A percentile compares a stretch with the other conserved stretches of the same genome.
These are phyloP conservation scores for Globisporangium apiculatum DNA, from an alignment of 352 stramenopile species.

Conservation along the genomic window DNA sequence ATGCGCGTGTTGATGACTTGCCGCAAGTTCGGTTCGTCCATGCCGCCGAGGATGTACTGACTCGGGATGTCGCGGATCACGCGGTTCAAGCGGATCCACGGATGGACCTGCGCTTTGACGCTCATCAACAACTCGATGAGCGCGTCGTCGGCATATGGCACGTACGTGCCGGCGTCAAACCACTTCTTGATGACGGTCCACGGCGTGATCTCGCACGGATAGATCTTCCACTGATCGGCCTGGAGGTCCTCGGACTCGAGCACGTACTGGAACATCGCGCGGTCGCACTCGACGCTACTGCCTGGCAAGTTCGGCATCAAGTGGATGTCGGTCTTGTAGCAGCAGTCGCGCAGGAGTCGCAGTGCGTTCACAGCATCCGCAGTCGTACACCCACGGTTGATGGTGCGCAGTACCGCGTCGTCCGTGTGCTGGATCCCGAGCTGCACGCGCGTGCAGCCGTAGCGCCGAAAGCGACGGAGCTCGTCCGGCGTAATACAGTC, in stretches of 20 bases:
- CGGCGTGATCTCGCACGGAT: slow-evolving; percentile 89
- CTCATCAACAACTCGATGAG: slow-evolving; percentile 87
- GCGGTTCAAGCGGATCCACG: slow-evolving; percentile 93
- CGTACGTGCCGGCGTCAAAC: slow-evolving; percentile 85
- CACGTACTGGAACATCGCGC: slow-evolving; percentile 89
- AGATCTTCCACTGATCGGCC: slow-evolving; percentile 95
- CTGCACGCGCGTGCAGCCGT: slow-evolving; percentile 84
- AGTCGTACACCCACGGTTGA: slow-evolving; percentile 85
- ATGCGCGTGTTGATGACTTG: slow-evolving; percentile 87
- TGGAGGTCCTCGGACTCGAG: slow-evolving; percentile 85
- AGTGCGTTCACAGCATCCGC: slow-evolving; percentile 69
- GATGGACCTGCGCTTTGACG: slow-evolving; percentile 87
- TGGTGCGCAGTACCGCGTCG: slow-evolving; percentile 86
- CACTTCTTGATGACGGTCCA: slow-evolving; percentile 90
- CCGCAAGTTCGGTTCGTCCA: slow-evolving; percentile 89
- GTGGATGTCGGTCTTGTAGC: slow-evolving; percentile 93
- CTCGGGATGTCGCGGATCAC: slow-evolving; percentile 92
- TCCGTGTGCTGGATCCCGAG: slow-evolving; percentile 92
- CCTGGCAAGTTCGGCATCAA: slow-evolving; percentile 91
- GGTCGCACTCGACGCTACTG: slow-evolving; percentile 74
- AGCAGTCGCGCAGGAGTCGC: slow-evolving; percentile 86
- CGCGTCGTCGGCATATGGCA: slow-evolving; percentile 85
- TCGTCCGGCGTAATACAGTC: slow-evolving; percentile 89
- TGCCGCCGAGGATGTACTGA: slow-evolving; percentile 90
- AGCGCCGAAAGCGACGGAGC: slow-evolving; percentile 74